A percentile compares a stretch with the other conserved stretches of the same genome.
Conservation (phyloP, 768 basidiomycete genomes). For the Kwoniella mangroviensis region DNA sequence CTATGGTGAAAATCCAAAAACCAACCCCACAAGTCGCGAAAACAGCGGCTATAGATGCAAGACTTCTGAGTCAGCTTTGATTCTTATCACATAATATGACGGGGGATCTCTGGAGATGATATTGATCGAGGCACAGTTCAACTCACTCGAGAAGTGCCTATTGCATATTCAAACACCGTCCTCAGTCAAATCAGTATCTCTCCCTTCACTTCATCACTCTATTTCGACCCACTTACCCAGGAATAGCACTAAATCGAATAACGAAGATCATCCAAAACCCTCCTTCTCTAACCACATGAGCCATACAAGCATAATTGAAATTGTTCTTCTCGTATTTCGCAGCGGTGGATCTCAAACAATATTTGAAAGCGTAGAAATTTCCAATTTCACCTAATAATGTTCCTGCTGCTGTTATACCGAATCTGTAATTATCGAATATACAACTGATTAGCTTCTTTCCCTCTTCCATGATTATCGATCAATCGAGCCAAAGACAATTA, state of each 20-base stretch:
- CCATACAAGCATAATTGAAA: conserved; percentile 56
- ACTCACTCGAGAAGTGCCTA: conserved; percentile 33
- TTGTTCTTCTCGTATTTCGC: conserved; percentile 55
- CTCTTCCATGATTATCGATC: not conserved
- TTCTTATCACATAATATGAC: not conserved
- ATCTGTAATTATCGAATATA: not conserved
- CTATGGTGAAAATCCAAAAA: conserved; percentile 51
- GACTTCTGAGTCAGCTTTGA: not conserved
- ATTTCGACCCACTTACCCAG: conserved; percentile 45
- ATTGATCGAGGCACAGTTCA: not conserved
- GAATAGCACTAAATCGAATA: conserved; percentile 57
- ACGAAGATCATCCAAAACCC: conserved; percentile 57
- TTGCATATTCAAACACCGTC: not conserved
- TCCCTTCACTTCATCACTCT: not conserved
- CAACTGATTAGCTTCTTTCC: not conserved
- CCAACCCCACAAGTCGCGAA: conserved; percentile 56
- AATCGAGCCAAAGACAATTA: not conserved
- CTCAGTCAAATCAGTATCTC: conserved; percentile 3
- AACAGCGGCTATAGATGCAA: conserved; percentile 43
- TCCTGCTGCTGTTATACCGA: conserved; percentile 54
- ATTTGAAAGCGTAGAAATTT: conserved; percentile 57
- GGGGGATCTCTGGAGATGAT: not conserved
- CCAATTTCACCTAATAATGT: conserved; percentile 55
- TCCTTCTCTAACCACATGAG: conserved; percentile 58
- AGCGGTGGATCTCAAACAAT: conserved; percentile 41